Percentiles rank a stretch among this genome's conserved stretches.
Conservation (phyloP, 148 eudicot genomes). For the Talinum fruticosum region DNA sequence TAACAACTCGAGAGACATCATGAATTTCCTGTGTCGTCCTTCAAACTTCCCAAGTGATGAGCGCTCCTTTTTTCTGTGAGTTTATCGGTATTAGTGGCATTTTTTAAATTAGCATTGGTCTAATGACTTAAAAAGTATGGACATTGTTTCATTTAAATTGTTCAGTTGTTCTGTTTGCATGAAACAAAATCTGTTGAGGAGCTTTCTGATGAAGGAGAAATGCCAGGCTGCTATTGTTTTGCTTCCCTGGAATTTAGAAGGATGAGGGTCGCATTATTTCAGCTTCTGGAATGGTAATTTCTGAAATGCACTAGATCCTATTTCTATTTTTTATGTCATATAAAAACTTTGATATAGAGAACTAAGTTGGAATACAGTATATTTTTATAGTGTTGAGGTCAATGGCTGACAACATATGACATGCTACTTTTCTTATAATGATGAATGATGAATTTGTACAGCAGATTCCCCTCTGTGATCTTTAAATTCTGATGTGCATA, state of each 20-base stretch:
- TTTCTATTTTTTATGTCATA: not conserved
- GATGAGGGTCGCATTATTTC: not conserved
- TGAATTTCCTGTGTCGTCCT: no score
- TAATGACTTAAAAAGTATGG: no score
- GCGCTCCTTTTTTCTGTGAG: no score
- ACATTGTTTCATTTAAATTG: not conserved
- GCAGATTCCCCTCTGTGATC: not conserved
- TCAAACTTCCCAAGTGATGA: no score
- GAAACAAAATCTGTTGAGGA: not conserved
- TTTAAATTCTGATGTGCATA: not conserved
- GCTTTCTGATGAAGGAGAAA: not conserved
- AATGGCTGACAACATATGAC: not conserved
- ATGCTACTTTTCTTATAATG: not conserved
- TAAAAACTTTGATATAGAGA: not conserved
- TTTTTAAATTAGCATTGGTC: no score
- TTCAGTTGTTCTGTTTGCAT: not conserved
- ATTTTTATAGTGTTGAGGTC: not conserved
- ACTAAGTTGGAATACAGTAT: no score
- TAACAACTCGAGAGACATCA: no score
- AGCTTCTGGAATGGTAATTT: constrained; percentile 11
- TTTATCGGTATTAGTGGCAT: no score
- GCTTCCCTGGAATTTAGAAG: not conserved
- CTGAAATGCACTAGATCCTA: not conserved
- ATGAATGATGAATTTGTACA: not conserved
- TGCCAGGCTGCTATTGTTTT: no score